phyloP scores from a whole-genome alignment of 345 rosid genomes.

The Euphorbia lathyris region DNA sequence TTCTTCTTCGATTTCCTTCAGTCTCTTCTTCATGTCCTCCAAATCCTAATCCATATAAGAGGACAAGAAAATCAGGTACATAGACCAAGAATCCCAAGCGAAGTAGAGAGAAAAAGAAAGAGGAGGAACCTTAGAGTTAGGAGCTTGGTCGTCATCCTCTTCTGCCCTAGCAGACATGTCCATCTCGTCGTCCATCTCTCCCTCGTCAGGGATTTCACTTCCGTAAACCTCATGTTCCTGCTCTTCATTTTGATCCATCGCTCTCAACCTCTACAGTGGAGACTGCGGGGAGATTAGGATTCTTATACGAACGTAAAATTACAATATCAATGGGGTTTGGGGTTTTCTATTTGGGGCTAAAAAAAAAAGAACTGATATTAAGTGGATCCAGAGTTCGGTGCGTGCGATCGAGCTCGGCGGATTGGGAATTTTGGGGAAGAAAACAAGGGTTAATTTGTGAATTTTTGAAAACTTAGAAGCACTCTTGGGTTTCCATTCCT shows the following conservation, averaged over 20 bases:
- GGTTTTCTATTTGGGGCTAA: neutral
- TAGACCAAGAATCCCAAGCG: neutral
- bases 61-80: neutral
- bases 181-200: constrained; percentile 69
- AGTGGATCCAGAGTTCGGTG: neutral
- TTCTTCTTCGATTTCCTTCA: constrained; percentile 96
- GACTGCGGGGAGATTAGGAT: neutral
- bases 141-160: constrained; percentile 52
- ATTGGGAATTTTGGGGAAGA: neutral
- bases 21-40: constrained; percentile 96
- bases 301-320: neutral
- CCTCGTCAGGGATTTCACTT: constrained; percentile 78
- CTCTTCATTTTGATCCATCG: constrained; percentile 61
- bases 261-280: neutral
- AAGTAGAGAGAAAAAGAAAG: neutral
- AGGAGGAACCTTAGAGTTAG: constrained; percentile 63
- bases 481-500: neutral
- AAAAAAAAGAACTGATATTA: neutral
- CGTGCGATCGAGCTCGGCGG: neutral
- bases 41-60: constrained; percentile 50
- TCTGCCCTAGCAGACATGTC: constrained; percentile 43
- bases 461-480: neutral
- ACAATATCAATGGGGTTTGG: neutral
- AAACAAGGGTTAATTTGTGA: constrained; percentile 7
- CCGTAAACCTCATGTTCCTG: constrained; percentile 90